Percentiles rank a stretch among this genome's conserved stretches.
These are phyloP conservation scores for Pseudogymnoascus sp. DNA, from an alignment of 2,329 filamentous ascomycete genomes.

Conservation along the genomic window DNA sequence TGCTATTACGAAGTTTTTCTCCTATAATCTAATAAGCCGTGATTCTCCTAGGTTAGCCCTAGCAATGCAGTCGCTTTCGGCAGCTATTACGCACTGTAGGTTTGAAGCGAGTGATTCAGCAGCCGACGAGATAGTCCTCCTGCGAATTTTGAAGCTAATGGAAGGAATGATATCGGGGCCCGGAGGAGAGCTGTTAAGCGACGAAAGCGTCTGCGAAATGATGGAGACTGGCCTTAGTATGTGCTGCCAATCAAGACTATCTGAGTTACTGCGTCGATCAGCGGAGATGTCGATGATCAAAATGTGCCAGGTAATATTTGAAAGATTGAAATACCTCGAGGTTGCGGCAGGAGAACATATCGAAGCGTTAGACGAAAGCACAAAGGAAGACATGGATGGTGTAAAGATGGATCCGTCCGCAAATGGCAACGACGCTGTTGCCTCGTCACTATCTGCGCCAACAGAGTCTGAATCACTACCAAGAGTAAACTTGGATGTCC, in stretches of 20 bases:
- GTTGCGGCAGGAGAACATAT: constrained; percentile 61
- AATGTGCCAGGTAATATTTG: constrained; percentile 98
- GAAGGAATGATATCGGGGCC: constrained; percentile 95
- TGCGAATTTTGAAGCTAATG: constrained; percentile 95
- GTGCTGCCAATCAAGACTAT: constrained; percentile 88
- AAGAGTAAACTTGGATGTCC: background rate
- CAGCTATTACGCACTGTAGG: constrained; percentile 92
- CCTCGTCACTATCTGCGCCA: constrained; percentile 40
- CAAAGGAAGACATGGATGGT: constrained; percentile 60
- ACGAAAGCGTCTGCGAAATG: constrained; percentile 98
- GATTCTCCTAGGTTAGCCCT: constrained; percentile 79
- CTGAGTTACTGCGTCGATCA: constrained; percentile 79
- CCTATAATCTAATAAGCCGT: constrained; percentile 82
- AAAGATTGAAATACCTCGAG: constrained; percentile 80
- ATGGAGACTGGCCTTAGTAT: constrained; percentile 97
- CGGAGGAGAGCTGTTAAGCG: constrained; percentile 85
- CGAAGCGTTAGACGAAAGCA: constrained; percentile 56
- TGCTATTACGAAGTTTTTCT: constrained; percentile 91
- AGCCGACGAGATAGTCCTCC: constrained; percentile 87
- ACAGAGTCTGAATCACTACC: constrained; percentile 15
- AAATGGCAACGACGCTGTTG: constrained; percentile 53
- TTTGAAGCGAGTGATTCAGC: constrained; percentile 95
- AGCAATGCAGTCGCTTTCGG: constrained; percentile 90
- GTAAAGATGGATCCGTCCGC: constrained; percentile 78
- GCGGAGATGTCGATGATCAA: constrained; percentile 96